Evolutionary conservation across 208 protist species (phyloP).

Genomic region (Porcisia hertigi): DNA sequence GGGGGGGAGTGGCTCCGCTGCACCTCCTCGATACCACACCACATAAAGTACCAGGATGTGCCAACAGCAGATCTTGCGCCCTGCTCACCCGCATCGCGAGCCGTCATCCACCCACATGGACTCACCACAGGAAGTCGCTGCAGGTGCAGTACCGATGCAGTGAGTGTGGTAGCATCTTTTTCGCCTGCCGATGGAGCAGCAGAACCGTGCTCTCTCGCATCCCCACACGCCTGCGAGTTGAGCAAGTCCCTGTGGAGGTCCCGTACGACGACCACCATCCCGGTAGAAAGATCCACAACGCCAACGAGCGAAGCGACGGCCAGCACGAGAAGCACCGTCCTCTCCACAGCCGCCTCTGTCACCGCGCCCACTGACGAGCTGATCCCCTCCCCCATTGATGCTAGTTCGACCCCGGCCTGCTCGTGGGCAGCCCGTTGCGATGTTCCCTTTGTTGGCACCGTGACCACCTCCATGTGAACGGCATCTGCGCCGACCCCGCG

Average conservation of each 20-base stretch:
- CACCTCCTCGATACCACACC: background rate
- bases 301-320: slow-evolving; percentile 17
- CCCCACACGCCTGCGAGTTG: background rate
- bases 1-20: background rate
- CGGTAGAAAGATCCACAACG: slow-evolving; percentile 9
- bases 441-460: no score
- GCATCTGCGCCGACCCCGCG: slow-evolving; percentile 4
- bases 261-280: slow-evolving; percentile 15
- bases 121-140: slow-evolving; percentile 8
- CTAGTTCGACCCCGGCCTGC: background rate
- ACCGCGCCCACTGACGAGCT: background rate
- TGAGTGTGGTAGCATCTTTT: background rate
- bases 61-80: slow-evolving; percentile 1
- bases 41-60: slow-evolving; percentile 9
- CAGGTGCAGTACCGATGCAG: background rate
- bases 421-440: no score
- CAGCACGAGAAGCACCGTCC: slow-evolving; percentile 16
- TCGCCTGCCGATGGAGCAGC: background rate
- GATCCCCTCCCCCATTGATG: background rate
- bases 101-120: slow-evolving; percentile 9
- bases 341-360: background rate
- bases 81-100: background rate
- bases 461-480: slow-evolving; percentile 21
- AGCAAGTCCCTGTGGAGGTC: slow-evolving; percentile 6
- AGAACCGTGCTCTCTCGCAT: background rate